Evolutionary conservation across 371 early-diverging fungal genomes (phyloP), one percentile per base, ranked within the genome.

Genomic region (Blakeslea trispora): DNA sequence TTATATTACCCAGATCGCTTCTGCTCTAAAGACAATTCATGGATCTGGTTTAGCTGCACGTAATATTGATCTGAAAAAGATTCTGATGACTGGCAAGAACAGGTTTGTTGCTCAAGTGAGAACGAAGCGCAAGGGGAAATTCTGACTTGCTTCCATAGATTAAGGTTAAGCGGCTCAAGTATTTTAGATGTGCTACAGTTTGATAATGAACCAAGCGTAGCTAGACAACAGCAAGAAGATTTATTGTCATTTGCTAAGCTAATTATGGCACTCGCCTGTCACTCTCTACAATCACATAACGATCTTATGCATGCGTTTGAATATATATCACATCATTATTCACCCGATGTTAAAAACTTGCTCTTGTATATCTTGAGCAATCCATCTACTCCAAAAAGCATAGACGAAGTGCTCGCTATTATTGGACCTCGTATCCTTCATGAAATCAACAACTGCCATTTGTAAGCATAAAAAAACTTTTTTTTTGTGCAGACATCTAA

Each of bases 21-120:
- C 93, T 4, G 95, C 93, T 0, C 63, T 97, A 24, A 88, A 90
- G 53, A 80, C 88, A 3, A 84, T 96, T 8, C 98, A 97, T 68
- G 62, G 83, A 1, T 79, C 89, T 1, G 92, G 91, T 9, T 81
- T 97, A 11, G 93, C 94, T 0, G 91, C 88, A 19, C 81, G 92
- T 6, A 72, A 80, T 10, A 83, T 97, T 39, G 90, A 91, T 37
- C 84, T 89, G 0, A 85, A 85, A 49, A 94, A 94, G 57, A 87
- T 95, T 31, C 63, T 94, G 49, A 44, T 44, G n/a, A 89, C 95
- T 2, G 86, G 90, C 21, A 85, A 87, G 50, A 90, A 92, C 66
- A 79, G 94, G 85, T 88, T 50, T 15, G 24, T 10, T 24, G 35
- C n/a, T n/a, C n/a, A n/a, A n/a, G n/a, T n/a, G 35, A 46, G 34